phyloP scores from a whole-genome alignment of 2,329 filamentous ascomycete genomes.

The Sporothrix globosa region DNA sequence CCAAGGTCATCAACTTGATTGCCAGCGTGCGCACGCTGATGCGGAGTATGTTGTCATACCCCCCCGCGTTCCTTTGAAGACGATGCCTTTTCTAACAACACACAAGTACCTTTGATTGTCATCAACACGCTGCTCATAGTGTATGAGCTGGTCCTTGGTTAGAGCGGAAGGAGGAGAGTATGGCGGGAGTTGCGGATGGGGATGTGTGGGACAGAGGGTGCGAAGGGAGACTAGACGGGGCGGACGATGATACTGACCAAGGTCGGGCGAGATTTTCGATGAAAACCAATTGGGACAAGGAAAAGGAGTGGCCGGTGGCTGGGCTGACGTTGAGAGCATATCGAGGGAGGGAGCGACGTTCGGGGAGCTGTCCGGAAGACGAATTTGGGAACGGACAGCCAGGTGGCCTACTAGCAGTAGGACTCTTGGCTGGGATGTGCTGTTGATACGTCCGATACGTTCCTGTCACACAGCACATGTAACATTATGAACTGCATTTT shows the following conservation, averaged over 20 bases:
- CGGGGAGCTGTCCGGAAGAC: not conserved
- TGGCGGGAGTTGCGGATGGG: not conserved
- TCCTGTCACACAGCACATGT: slow-evolving; percentile 5
- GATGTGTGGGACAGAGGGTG: not conserved
- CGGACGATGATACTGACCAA: not conserved
- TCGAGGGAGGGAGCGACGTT: not conserved
- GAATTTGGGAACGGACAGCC: not conserved
- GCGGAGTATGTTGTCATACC: slow-evolving; percentile 68
- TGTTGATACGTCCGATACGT: not conserved
- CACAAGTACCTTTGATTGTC: slow-evolving; percentile 77
- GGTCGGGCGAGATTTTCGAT: not conserved
- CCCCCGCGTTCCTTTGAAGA: too few relatives aligned
- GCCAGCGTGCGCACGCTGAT: slow-evolving; percentile 88
- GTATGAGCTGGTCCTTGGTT: slow-evolving; percentile 78
- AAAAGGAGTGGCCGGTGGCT: not conserved
- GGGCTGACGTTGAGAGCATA: not conserved
- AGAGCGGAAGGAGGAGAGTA: slow-evolving; percentile 36
- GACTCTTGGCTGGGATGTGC: not conserved
- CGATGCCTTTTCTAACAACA: not conserved
- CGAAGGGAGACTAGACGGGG: not conserved
- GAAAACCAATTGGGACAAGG: too few relatives aligned
- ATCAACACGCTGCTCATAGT: slow-evolving; percentile 82
- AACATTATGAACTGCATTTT: slow-evolving; percentile 10
- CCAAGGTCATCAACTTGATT: slow-evolving; percentile 86
- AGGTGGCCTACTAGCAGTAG: not conserved